Evolutionary conservation across 441 rosid species (phyloP).

Genomic region (Brassica balearica): DNA sequence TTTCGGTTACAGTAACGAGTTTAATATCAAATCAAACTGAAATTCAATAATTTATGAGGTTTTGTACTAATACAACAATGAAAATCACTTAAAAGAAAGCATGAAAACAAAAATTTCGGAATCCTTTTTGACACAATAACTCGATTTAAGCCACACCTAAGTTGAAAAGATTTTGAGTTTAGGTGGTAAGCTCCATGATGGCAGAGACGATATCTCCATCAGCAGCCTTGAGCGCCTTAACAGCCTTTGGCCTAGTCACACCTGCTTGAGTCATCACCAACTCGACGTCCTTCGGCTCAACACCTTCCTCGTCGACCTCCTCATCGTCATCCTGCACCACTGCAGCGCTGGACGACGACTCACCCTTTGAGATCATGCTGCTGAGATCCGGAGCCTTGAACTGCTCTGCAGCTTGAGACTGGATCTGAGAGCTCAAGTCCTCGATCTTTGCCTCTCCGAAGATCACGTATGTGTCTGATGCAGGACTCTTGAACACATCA

Average conservation of each 20-base stretch:
- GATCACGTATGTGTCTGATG: constrained; percentile 78
- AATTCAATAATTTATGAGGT: too few relatives aligned
- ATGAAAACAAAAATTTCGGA: too few relatives aligned
- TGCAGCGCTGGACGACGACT: constrained; percentile 56
- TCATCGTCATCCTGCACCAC: constrained; percentile 71
- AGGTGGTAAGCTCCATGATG: constrained; percentile 89
- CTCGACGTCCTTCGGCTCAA: constrained; percentile 83
- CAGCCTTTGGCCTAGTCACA: constrained; percentile 75
- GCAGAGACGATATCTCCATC: constrained; percentile 86
- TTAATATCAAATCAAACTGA: too few relatives aligned
- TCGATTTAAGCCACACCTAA: constrained; percentile 18
- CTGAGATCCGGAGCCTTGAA: constrained; percentile 72
- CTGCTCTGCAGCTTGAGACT: constrained; percentile 85
- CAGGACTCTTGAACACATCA: constrained; percentile 89
- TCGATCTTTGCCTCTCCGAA: constrained; percentile 95
- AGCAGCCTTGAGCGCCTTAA: constrained; percentile 72
- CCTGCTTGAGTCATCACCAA: constrained; percentile 93
- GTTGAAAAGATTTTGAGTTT: constrained; percentile 34
- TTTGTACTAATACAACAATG: too few relatives aligned
- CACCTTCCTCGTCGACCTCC: constrained; percentile 79
- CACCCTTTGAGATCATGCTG: constrained; percentile 68
- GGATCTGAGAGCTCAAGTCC: constrained; percentile 87
- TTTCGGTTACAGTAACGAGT: too few relatives aligned
- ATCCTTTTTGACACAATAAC: not conserved
- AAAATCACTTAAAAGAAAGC: too few relatives aligned